A percentile compares a stretch with the other conserved stretches of the same genome.
These are phyloP conservation scores for Epichloe aotearoae DNA, from an alignment of 2,329 filamentous ascomycete species.

Conservation along the genomic window DNA sequence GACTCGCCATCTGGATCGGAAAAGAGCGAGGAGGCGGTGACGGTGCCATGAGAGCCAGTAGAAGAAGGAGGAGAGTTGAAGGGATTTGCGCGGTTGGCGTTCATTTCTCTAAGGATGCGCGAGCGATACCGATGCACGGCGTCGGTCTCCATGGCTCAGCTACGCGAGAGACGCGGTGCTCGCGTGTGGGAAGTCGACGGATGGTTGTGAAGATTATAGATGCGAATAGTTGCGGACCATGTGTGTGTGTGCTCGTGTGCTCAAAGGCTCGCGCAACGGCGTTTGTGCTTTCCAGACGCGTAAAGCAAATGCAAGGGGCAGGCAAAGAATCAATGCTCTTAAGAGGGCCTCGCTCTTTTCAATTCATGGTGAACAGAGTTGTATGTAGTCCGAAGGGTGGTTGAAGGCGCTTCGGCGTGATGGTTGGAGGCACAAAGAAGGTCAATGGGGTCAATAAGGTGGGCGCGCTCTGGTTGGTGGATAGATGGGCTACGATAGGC, in stretches of 20 bases:
- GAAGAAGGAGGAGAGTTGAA: slow-evolving; percentile 47
- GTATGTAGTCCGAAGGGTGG: neutral
- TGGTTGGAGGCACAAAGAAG: neutral
- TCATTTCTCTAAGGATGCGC: slow-evolving; percentile 38
- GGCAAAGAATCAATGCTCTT: slow-evolving; percentile 3
- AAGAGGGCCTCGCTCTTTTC: neutral
- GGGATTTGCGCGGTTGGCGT: slow-evolving; percentile 38
- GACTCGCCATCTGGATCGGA: slow-evolving; percentile 41
- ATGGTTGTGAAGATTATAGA: slow-evolving; percentile 6
- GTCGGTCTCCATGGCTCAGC: slow-evolving; percentile 28
- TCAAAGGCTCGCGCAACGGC: neutral
- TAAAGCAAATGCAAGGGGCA: slow-evolving; percentile 3
- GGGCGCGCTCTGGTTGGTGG: slow-evolving; percentile 8
- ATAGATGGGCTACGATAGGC: no score
- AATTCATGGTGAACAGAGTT: neutral
- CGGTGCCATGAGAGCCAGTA: slow-evolving; percentile 42
- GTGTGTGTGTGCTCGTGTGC: neutral
- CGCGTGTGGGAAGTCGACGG: slow-evolving; percentile 10
- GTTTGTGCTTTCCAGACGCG: neutral
- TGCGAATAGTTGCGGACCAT: neutral
- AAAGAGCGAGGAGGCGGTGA: slow-evolving; percentile 40
- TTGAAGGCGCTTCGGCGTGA: neutral
- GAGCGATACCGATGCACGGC: slow-evolving; percentile 29
- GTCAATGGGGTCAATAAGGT: neutral
- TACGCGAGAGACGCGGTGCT: slow-evolving; percentile 13